A percentile compares a stretch with the other conserved stretches of the same genome.
phyloP scores from a whole-genome alignment of 2,329 filamentous ascomycete species.

The Fusarium sp. region DNA sequence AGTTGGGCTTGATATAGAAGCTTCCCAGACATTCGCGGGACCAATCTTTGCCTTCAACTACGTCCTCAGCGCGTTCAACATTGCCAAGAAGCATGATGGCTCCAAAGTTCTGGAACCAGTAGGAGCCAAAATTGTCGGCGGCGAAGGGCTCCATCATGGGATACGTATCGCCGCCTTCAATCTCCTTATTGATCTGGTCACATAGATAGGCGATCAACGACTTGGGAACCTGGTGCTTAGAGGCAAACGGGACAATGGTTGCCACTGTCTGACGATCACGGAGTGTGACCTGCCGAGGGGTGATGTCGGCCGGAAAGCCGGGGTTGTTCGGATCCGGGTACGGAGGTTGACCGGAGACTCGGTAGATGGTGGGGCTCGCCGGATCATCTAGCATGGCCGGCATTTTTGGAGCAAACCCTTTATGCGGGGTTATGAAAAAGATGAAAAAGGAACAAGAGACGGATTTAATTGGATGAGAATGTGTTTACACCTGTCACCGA shows the following conservation, averaged over 20 bases:
- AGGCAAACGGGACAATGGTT: constrained; percentile 84
- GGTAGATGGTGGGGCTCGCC: constrained; percentile 75
- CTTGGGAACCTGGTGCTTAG: constrained; percentile 79
- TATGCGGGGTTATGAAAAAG: constrained; percentile 8
- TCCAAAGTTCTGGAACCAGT: constrained; percentile 93
- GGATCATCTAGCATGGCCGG: constrained; percentile 85
- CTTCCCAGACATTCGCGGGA: constrained; percentile 84
- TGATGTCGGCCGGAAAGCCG: constrained; percentile 75
- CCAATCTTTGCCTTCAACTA: constrained; percentile 76
- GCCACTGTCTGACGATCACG: constrained; percentile 86
- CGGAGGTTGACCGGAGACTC: constrained; percentile 73
- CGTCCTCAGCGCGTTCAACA: constrained; percentile 71
- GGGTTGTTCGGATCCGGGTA: constrained; percentile 72
- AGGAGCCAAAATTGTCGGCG: constrained; percentile 79
- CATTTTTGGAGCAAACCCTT: constrained; percentile 61
- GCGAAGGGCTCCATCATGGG: constrained; percentile 84
- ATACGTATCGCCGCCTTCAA: constrained; percentile 92
- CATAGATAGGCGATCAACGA: constrained; percentile 82
- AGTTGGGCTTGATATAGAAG: constrained; percentile 96
- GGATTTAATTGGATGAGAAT: constrained; percentile 21
- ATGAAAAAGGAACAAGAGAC: not conserved
- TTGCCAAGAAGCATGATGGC: constrained; percentile 88
- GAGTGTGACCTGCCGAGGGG: constrained; percentile 81
- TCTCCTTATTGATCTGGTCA: constrained; percentile 88
- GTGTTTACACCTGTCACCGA: constrained; percentile 2